phyloP scores from a whole-genome alignment of 371 early-diverging fungal species.

The Thermomucor indicae-seudaticae region DNA sequence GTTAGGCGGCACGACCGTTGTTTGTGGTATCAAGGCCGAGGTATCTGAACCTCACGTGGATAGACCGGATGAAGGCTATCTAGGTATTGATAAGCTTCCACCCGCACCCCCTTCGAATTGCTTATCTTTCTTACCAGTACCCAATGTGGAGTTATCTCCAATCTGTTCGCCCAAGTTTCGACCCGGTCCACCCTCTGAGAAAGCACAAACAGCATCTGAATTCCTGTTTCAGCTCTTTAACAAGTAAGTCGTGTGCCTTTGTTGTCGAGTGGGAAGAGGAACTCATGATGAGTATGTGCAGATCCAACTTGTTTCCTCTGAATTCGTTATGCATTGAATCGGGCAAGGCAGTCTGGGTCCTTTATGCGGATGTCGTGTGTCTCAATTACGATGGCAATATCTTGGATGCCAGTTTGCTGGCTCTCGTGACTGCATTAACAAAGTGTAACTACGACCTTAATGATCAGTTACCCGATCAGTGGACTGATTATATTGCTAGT shows the following conservation, averaged over 20 bases:
- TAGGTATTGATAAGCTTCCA: conserved; percentile 52
- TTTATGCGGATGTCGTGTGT: conserved; percentile 89
- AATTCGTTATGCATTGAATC: conserved; percentile 75
- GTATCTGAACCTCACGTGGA: conserved; percentile 78
- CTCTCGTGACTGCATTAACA: conserved; percentile 69
- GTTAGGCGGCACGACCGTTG: conserved; percentile 85
- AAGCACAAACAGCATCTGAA: conserved; percentile 83
- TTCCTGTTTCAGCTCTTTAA: conserved; percentile 65
- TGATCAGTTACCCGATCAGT: neutral
- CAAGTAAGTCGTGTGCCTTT: conserved; percentile 33
- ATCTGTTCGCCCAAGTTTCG: conserved; percentile 80
- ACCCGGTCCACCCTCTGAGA: conserved; percentile 86
- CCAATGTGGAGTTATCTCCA: conserved; percentile 89
- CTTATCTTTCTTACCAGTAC: conserved; percentile 47
- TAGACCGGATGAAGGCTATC: conserved; percentile 70
- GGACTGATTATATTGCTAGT: too few relatives aligned
- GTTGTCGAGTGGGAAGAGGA: neutral
- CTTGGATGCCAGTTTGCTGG: conserved; percentile 82
- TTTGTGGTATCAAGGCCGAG: conserved; percentile 95
- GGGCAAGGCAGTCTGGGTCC: conserved; percentile 85
- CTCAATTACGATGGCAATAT: conserved; percentile 90
- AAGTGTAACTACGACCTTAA: conserved; percentile 44
- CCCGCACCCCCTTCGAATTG: neutral
- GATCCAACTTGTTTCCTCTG: conserved; percentile 63
- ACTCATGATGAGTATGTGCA: conserved; percentile 6